Evolutionary conservation across 345 rosid species (phyloP).

Genomic region (Citrus maxima): DNA sequence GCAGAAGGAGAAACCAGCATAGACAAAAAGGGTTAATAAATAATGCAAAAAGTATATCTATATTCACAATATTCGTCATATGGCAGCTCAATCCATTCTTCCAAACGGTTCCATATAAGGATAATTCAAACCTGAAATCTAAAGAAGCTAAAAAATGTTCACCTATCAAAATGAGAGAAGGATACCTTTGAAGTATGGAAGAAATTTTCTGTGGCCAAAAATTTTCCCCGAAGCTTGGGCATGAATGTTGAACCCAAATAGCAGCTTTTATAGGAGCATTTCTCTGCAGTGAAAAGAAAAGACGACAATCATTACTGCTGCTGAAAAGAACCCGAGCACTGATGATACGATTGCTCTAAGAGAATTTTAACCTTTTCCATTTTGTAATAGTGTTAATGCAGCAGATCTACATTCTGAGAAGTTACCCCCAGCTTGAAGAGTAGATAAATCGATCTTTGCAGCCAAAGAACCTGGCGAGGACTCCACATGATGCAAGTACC

Average conservation of each 20-base stretch:
- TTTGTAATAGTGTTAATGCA: slow-evolving; percentile 53
- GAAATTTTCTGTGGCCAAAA: slow-evolving; percentile 86
- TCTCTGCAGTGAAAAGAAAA: slow-evolving; percentile 46
- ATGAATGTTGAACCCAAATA: slow-evolving; percentile 72
- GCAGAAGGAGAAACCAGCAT: slow-evolving; percentile 9
- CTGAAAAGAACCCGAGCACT: not conserved
- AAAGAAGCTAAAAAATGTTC: not conserved
- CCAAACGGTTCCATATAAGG: slow-evolving; percentile 5
- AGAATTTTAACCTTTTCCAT: slow-evolving; percentile 62
- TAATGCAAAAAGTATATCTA: not conserved
- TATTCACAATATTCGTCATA: not conserved
- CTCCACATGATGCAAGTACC: slow-evolving; percentile 35
- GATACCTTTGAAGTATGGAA: slow-evolving; percentile 82
- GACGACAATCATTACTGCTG: not conserved
- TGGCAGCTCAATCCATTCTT: not conserved
- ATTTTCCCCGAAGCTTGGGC: slow-evolving; percentile 74
- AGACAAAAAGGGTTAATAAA: slow-evolving; percentile 6
- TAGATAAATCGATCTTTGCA: slow-evolving; percentile 30
- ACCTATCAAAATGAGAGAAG: not conserved
- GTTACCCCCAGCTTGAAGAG: slow-evolving; percentile 66
- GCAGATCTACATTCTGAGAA: slow-evolving; percentile 89
- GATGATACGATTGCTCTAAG: not conserved
- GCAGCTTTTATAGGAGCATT: slow-evolving; percentile 59
- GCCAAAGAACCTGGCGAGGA: slow-evolving; percentile 41
- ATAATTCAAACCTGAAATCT: not conserved